Percentiles rank a stretch among this genome's conserved stretches.
phyloP scores from a whole-genome alignment of 2,329 filamentous ascomycete species.

The Chrysoporthe cubensis region DNA sequence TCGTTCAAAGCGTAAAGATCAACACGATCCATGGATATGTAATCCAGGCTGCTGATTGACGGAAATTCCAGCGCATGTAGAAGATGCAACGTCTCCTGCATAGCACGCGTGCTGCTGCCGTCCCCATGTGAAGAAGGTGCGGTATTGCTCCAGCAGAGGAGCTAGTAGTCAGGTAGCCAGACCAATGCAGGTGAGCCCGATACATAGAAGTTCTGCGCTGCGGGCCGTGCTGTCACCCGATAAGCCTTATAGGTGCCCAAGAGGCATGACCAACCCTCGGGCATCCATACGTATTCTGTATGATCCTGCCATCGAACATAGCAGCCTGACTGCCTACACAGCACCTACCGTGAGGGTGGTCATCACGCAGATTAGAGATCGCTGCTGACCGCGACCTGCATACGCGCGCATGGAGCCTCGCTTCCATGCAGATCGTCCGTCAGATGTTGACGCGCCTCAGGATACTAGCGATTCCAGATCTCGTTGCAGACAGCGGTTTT shows the following conservation, averaged over 20 bases:
- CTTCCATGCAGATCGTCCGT: neutral
- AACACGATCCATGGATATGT: neutral
- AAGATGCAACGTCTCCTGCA: neutral
- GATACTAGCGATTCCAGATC: neutral
- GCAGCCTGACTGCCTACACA: neutral
- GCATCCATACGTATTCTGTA: neutral
- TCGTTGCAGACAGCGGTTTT: neutral
- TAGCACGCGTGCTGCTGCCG: neutral
- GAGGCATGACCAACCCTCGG: neutral
- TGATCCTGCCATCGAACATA: neutral
- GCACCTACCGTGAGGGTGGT: neutral
- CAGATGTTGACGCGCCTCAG: neutral
- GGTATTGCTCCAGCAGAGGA: neutral
- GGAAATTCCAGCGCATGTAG: neutral
- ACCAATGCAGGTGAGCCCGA: slow-evolving; percentile 6
- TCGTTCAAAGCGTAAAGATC: slow-evolving; percentile 1
- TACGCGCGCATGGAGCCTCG: neutral
- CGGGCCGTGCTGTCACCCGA: neutral
- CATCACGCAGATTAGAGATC: neutral
- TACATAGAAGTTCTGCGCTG: neutral
- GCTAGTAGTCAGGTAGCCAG: neutral
- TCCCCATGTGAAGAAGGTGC: neutral
- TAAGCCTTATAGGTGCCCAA: neutral
- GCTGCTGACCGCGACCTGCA: neutral
- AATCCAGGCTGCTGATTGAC: slow-evolving; percentile 14